These are phyloP conservation scores for Pinus taeda DNA, from an alignment of 75 land plant genomes.

Conservation along the genomic window DNA sequence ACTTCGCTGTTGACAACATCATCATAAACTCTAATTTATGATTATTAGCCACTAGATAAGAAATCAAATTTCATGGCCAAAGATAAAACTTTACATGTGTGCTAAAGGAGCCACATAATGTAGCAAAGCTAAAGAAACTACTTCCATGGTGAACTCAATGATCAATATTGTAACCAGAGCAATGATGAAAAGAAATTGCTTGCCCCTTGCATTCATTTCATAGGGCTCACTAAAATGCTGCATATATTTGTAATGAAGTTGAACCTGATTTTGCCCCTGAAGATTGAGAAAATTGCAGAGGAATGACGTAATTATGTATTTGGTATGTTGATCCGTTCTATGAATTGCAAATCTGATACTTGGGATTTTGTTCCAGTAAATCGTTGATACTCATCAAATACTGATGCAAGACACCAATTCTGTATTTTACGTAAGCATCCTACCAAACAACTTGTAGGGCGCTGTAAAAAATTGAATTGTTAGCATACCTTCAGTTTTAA, in stretches of 20 bases:
- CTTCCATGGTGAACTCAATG: neutral
- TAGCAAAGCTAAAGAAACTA: neutral
- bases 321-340: slow-evolving; percentile 52
- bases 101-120: neutral
- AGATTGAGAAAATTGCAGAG: neutral
- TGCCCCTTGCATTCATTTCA: neutral
- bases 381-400: slow-evolving; percentile 60
- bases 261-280: neutral
- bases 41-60: slow-evolving; percentile 4
- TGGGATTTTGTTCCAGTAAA: slow-evolving; percentile 53
- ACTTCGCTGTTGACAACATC: neutral
- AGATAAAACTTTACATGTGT: neutral
- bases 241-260: neutral
- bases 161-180: neutral
- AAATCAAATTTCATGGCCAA: too few species aligned
- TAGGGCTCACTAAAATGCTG: neutral
- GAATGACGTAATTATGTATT: slow-evolving; percentile 14
- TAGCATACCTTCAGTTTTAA: neutral
- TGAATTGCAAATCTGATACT: slow-evolving; percentile 50
- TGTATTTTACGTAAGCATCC: slow-evolving; percentile 68
- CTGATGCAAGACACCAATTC: slow-evolving; percentile 54
- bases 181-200: neutral
- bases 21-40: neutral
- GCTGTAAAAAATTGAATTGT: slow-evolving; percentile 25
- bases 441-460: slow-evolving; percentile 62